Percentiles rank a stretch among this genome's conserved stretches.
Evolutionary conservation across 1,284 basidiomycete species (phyloP).

Genomic region (Ganoderma leucocontextum): DNA sequence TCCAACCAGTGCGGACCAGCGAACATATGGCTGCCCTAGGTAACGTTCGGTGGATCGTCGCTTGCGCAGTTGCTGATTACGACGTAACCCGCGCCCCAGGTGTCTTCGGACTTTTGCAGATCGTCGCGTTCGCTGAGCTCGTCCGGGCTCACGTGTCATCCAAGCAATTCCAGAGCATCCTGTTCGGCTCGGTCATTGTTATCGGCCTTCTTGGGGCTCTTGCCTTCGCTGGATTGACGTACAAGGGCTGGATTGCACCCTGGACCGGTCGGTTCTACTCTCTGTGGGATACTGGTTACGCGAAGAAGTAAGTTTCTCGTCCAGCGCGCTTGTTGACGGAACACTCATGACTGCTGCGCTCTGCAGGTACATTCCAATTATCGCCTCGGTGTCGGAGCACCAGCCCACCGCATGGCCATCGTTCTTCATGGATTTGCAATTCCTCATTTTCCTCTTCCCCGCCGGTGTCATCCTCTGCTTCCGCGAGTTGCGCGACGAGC

Average conservation of each 20-base stretch:
- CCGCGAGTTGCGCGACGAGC: constrained; percentile 94
- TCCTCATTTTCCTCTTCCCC: constrained; percentile 98
- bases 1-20: constrained; percentile 97
- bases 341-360: constrained; percentile 19
- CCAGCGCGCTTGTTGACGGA: constrained; percentile 19
- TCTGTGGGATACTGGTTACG: constrained; percentile 99
- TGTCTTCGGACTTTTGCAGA: constrained; percentile 96
- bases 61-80: constrained; percentile 19
- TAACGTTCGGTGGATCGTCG: constrained; percentile 39
- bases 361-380: constrained; percentile 92
- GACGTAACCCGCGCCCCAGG: constrained; percentile 50
- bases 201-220: constrained; percentile 79
- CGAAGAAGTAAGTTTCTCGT: constrained; percentile 76
- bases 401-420: constrained; percentile 99
- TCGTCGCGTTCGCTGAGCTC: constrained; percentile 93
- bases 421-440: constrained; percentile 99
- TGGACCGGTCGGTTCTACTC: constrained; percentile 99
- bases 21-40: constrained; percentile 99
- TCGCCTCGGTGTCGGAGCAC: constrained; percentile 99
- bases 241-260: constrained; percentile 96
- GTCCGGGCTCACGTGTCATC: constrained; percentile 91
- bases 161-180: constrained; percentile 90
- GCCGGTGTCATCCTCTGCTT: constrained; percentile 96
- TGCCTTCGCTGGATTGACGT: constrained; percentile 84
- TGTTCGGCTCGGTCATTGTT: constrained; percentile 74